Evolutionary conservation across 2,329 filamentous ascomycete genomes (phyloP).

Genomic region (Harringtonia aguacate): DNA sequence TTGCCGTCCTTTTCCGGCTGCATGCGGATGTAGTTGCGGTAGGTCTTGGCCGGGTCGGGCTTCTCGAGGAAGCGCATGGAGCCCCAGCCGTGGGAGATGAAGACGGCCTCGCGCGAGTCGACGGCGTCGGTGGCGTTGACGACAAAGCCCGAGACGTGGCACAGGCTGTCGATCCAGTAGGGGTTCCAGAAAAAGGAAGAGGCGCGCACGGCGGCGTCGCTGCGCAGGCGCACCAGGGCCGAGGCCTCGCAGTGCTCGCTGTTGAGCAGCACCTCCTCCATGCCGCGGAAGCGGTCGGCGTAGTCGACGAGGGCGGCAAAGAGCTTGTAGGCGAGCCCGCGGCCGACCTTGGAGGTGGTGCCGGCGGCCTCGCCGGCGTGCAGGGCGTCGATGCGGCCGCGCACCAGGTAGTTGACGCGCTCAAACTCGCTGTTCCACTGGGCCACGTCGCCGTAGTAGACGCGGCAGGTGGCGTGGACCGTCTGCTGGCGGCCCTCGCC

Average conservation of each 20-base stretch:
- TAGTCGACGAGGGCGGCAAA: slow-evolving; percentile 48
- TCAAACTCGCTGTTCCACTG: slow-evolving; percentile 56
- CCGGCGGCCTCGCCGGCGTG: slow-evolving; percentile 52
- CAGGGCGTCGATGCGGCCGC: slow-evolving; percentile 47
- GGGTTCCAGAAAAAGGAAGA: too few relatives aligned
- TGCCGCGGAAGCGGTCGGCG: slow-evolving; percentile 40
- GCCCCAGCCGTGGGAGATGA: slow-evolving; percentile 50
- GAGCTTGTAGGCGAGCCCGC: slow-evolving; percentile 69
- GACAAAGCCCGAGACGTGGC: slow-evolving; percentile 50
- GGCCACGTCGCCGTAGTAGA: slow-evolving; percentile 49
- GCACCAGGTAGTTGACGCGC: slow-evolving; percentile 59
- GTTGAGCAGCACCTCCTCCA: slow-evolving; percentile 47
- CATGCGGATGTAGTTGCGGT: slow-evolving; percentile 48
- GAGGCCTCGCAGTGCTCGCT: slow-evolving; percentile 32
- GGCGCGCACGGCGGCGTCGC: slow-evolving; percentile 29
- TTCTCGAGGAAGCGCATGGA: slow-evolving; percentile 39
- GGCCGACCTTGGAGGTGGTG: slow-evolving; percentile 60
- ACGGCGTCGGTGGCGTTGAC: slow-evolving; percentile 47
- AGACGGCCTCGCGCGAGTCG: slow-evolving; percentile 43
- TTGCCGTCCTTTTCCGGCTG: slow-evolving; percentile 39
- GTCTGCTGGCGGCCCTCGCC: slow-evolving; percentile 46
- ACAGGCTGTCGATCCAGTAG: slow-evolving; percentile 48
- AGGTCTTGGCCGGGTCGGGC: slow-evolving; percentile 32
- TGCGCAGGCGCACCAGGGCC: slow-evolving; percentile 30
- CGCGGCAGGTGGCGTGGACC: slow-evolving; percentile 52